Base-by-base conservation (phyloP, 345 rosid species). In the Populus alba region DNA sequence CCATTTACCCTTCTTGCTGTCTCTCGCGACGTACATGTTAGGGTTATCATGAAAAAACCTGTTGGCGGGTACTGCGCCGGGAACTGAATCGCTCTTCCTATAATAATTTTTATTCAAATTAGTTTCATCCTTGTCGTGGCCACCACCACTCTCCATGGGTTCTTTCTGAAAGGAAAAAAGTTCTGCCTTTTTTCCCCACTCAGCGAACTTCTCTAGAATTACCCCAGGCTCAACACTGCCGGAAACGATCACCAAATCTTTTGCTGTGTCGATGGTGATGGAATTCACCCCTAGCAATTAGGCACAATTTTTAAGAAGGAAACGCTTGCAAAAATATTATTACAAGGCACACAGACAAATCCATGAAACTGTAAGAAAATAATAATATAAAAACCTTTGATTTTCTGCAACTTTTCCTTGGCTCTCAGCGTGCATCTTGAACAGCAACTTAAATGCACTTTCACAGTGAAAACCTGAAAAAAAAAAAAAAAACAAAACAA, bases 371-470 rank as follows among this genome's bases (percentile, higher is more conserved):
- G 35, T 11, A 25, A 5, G 2, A 65, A 13, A 33, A 15, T 6
- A 29, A 65, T 39, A 39, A 8, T 39, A 39, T 16, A 13, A 16
- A 51, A 29, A 72, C 65, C 75, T 31, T 49, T 31, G 17, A 72
- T 31, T 72, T 72, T 31, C 38, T 51, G 62, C 75, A 72, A 53
- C 37, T 72, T 51, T 23, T 72, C 61, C 65, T 29, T 33, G 12
- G 39, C 65, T 72, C 35, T 72, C 41, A 2, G n/a, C 8, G 16
- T 43, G 10, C 65, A 72, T 29, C 17, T 15, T 17, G 63, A 47
- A 39, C 65, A 72, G 37, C 75, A 72, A 10, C 22, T 29, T 15
- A 72, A 4, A 53, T 29, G 23, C 63, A 72, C 75, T 72, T 72
- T 72, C 41, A 72, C 17, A 0, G 41, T 22, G 33, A 53, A 72